These are phyloP conservation scores for Rhododendron kiyosumense DNA, from an alignment of 148 eudicot species.

Conservation along the genomic window DNA sequence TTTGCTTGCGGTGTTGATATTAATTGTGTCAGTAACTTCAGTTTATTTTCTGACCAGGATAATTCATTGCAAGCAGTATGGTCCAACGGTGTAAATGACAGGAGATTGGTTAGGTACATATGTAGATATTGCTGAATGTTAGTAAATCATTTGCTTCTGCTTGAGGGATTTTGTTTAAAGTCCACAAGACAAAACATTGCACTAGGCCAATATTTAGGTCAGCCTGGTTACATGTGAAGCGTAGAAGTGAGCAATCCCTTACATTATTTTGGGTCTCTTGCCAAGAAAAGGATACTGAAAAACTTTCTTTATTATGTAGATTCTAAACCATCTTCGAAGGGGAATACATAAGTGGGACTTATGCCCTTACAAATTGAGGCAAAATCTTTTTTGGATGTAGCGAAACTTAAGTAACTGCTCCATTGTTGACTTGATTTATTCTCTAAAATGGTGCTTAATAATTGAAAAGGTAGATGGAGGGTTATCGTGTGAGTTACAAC, in stretches of 20 bases:
- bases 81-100: slow-evolving; percentile 36
- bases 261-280: background rate
- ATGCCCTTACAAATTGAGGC: background rate
- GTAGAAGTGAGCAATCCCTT: background rate
- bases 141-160: background rate
- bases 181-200: background rate
- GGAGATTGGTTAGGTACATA: slow-evolving; percentile 48
- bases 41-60: slow-evolving; percentile 37
- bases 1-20: background rate
- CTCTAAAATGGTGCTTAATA: background rate
- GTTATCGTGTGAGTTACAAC: background rate
- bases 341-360: background rate
- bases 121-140: background rate
- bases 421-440: background rate
- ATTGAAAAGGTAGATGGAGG: background rate
- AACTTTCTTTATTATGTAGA: background rate
- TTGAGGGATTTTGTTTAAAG: background rate
- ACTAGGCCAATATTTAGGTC: background rate
- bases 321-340: background rate
- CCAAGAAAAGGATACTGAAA: background rate
- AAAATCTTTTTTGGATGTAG: background rate
- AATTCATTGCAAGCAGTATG: slow-evolving; percentile 86
- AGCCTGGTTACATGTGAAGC: background rate
- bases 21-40: background rate
- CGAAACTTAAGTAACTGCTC: background rate